A percentile compares a stretch with the other conserved stretches of the same genome.
These are phyloP conservation scores for Ensete ventricosum DNA, from an alignment of 176 grass and related monocot genomes.

Conservation along the genomic window DNA sequence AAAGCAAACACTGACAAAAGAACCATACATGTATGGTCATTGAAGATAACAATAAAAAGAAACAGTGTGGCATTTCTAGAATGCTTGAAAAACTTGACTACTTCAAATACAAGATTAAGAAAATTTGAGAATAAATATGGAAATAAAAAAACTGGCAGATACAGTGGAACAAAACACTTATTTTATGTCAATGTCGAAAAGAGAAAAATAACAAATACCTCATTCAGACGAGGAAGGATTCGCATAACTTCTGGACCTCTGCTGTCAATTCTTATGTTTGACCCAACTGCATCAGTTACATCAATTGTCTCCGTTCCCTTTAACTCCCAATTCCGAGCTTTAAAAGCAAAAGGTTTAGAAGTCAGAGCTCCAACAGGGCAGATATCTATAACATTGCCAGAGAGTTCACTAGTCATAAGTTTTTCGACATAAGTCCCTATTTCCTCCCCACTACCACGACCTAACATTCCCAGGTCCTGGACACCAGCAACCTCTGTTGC, in stretches of 20 bases:
- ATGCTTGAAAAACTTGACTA: background rate
- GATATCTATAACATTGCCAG: conserved; percentile 99
- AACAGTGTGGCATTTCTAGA: background rate
- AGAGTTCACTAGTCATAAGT: conserved; percentile 96
- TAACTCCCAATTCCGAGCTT: conserved; percentile 95
- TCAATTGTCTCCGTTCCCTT: conserved; percentile 93
- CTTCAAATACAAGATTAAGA: background rate
- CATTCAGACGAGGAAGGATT: conserved; percentile 84
- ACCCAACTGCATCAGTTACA: conserved; percentile 94
- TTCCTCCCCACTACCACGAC: conserved; percentile 97
- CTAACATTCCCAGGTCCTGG: conserved; percentile 91
- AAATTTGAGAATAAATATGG: background rate
- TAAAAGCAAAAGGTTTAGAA: conserved; percentile 98
- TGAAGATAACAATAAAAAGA: background rate
- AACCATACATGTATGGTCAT: too few species aligned
- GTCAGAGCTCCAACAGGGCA: conserved; percentile 97
- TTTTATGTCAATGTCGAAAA: background rate
- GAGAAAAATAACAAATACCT: conserved; percentile 39
- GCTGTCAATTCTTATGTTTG: conserved; percentile 95
- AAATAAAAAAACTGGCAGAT: conserved; percentile 1
- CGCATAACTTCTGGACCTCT: conserved; percentile 98
- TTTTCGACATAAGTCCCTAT: conserved; percentile 97
- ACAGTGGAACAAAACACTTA: background rate
- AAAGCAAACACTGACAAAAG: too few species aligned
- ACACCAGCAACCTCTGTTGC: conserved; percentile 95